phyloP scores from a whole-genome alignment of 148 eudicot species.

The Suaeda aralocaspica region DNA sequence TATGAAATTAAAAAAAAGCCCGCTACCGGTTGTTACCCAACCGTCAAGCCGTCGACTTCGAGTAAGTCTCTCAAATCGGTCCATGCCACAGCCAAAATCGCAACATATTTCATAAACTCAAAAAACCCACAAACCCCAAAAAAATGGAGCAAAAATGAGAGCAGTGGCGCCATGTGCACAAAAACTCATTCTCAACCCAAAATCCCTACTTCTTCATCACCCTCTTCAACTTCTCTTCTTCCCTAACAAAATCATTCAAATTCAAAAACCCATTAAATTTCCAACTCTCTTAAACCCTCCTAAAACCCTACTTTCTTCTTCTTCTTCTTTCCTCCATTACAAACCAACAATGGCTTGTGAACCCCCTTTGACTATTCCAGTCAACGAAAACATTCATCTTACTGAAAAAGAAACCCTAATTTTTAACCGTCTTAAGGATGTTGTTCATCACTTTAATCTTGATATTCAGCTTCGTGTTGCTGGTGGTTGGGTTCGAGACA shows the following conservation, averaged over 20 bases:
- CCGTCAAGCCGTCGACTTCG: too few species aligned
- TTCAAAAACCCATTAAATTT: slow-evolving; percentile 11
- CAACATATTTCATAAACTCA: too few species aligned
- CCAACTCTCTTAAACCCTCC: slow-evolving; percentile 28
- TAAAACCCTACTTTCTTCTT: slow-evolving; percentile 37
- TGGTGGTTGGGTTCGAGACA: slow-evolving; percentile 98
- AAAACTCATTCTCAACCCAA: slow-evolving; percentile 14
- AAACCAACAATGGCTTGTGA: slow-evolving; percentile 29
- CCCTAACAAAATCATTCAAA: neutral
- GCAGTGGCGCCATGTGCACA: slow-evolving; percentile 13
- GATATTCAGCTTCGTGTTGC: slow-evolving; percentile 89
- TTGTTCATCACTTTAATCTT: slow-evolving; percentile 51
- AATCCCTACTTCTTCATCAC: slow-evolving; percentile 8
- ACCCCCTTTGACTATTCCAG: slow-evolving; percentile 30
- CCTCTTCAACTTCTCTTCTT: slow-evolving; percentile 2
- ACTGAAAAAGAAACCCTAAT: slow-evolving; percentile 63
- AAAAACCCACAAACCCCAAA: too few species aligned
- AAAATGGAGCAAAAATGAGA: slow-evolving; percentile 2
- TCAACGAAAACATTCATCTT: slow-evolving; percentile 57
- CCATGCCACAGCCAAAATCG: too few species aligned
- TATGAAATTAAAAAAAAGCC: too few species aligned
- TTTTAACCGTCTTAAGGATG: slow-evolving; percentile 61
- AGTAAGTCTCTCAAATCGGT: too few species aligned
- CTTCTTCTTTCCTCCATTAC: slow-evolving; percentile 8
- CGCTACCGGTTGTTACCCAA: too few species aligned